Evolutionary conservation across 2,329 filamentous ascomycete species (phyloP).

Genomic region (Penicillium sp.): DNA sequence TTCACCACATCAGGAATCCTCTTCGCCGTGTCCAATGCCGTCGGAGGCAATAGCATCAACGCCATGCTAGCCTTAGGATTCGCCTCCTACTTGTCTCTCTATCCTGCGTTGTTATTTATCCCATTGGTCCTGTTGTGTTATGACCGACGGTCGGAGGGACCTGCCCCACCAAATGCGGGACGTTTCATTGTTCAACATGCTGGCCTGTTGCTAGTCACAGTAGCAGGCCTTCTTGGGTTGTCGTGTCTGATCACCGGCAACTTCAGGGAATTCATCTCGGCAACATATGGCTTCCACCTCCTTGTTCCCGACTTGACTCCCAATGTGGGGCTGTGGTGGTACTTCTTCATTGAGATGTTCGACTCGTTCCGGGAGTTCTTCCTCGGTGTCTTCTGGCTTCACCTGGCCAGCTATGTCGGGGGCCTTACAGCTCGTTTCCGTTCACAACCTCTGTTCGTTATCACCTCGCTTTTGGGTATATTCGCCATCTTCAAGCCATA

Average conservation of each 20-base stretch:
- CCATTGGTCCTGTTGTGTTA: constrained; percentile 77
- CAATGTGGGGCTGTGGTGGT: constrained; percentile 98
- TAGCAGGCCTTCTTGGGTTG: constrained; percentile 63
- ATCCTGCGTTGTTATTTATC: constrained; percentile 80
- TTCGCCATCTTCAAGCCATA: constrained; percentile 97
- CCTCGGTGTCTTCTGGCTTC: constrained; percentile 95
- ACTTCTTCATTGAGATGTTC: constrained; percentile 99
- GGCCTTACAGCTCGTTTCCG: constrained; percentile 79
- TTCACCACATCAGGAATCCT: constrained; percentile 88
- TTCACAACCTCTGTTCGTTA: constrained; percentile 78
- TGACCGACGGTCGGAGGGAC: constrained; percentile 54
- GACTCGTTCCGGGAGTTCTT: constrained; percentile 97
- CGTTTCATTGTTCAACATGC: constrained; percentile 57
- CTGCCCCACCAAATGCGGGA: constrained; percentile 28
- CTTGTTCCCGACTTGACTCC: constrained; percentile 88
- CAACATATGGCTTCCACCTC: constrained; percentile 90
- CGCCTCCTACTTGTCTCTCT: constrained; percentile 87
- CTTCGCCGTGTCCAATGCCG: constrained; percentile 75
- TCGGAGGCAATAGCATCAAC: constrained; percentile 66
- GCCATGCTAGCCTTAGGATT: constrained; percentile 81
- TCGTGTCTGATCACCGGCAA: constrained; percentile 69
- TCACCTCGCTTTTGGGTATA: constrained; percentile 79
- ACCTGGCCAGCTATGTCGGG: constrained; percentile 83
- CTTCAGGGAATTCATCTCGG: constrained; percentile 82
- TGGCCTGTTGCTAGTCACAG: constrained; percentile 51